phyloP scores from a whole-genome alignment of 768 basidiomycete genomes.

The Amanita pseudoporphyria region DNA sequence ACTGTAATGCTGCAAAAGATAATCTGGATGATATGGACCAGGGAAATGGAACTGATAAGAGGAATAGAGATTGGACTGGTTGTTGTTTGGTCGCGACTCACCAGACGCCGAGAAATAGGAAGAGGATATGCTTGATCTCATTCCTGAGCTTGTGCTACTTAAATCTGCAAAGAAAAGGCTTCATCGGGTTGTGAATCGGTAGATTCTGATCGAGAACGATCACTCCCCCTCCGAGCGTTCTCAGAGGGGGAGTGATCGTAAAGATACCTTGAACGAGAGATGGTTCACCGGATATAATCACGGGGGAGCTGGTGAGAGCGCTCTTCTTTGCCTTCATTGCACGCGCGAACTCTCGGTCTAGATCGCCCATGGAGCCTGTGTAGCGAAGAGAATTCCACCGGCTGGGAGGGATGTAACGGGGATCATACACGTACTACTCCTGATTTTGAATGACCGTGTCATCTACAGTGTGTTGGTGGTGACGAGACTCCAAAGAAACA shows the following conservation, averaged over 20 bases:
- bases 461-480: constrained; percentile 61
- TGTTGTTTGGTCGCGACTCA: constrained; percentile 17
- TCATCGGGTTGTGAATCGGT: constrained; percentile 21
- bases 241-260: constrained; percentile 36
- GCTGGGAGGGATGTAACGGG: constrained; percentile 62
- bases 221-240: constrained; percentile 22
- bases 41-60: constrained; percentile 35
- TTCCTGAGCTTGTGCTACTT: constrained; percentile 15
- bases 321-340: constrained; percentile 24
- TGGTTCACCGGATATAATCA: constrained; percentile 65
- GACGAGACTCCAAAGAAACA: constrained; percentile 43
- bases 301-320: constrained; percentile 48
- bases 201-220: constrained; percentile 21
- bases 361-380: constrained; percentile 72
- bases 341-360: constrained; percentile 43
- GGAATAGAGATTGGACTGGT: constrained; percentile 22
- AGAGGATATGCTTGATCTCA: constrained; percentile 23
- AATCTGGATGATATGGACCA: too few species aligned
- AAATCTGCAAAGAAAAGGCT: constrained; percentile 30
- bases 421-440: constrained; percentile 66
- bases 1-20: too few species aligned
- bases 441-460: constrained; percentile 60
- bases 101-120: constrained; percentile 26
- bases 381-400: constrained; percentile 29
- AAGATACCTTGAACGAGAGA: constrained; percentile 31